Evolutionary conservation across 2,329 filamentous ascomycete species (phyloP).

Genomic region (Calonectria crousiana): DNA sequence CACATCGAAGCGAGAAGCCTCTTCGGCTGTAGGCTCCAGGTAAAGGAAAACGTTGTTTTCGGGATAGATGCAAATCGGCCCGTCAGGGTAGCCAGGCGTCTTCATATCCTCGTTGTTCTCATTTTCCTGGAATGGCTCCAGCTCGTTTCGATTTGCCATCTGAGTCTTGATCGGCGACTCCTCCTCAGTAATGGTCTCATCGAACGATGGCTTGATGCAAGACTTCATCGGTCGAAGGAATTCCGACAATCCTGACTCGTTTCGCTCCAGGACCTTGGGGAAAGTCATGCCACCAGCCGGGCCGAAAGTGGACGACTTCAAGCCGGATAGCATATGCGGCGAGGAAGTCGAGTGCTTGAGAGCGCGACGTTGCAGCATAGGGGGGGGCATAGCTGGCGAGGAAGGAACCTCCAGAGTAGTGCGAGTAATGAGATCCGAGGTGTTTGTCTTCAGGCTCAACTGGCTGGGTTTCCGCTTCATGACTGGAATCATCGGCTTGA

Average conservation of each 20-base stretch:
- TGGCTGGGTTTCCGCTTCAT: conserved; percentile 82
- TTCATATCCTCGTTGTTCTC: conserved; percentile 83
- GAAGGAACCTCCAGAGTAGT: conserved; percentile 66
- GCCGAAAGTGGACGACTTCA: conserved; percentile 71
- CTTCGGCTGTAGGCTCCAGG: conserved; percentile 81
- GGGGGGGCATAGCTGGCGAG: conserved; percentile 66
- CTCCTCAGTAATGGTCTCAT: conserved; percentile 65
- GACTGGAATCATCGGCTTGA: conserved; percentile 80
- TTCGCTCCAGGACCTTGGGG: conserved; percentile 70
- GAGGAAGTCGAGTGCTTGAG: conserved; percentile 77
- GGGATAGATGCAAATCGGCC: conserved; percentile 84
- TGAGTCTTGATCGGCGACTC: conserved; percentile 71
- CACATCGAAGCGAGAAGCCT: conserved; percentile 83
- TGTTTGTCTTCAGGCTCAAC: conserved; percentile 80
- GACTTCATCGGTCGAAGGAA: conserved; percentile 66
- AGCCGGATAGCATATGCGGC: conserved; percentile 72
- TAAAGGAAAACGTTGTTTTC: conserved; percentile 82
- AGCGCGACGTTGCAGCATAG: conserved; percentile 70
- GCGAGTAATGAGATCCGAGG: conserved; percentile 65
- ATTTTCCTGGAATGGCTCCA: conserved; percentile 72
- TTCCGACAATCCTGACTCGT: conserved; percentile 71
- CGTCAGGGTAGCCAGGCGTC: conserved; percentile 84
- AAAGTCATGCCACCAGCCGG: conserved; percentile 74
- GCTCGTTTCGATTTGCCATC: conserved; percentile 68
- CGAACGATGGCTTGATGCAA: conserved; percentile 51